Evolutionary conservation across 176 grass and related monocot genomes (phyloP), one percentile per base, ranked within the genome.

Genomic region (Carex cristatella): DNA sequence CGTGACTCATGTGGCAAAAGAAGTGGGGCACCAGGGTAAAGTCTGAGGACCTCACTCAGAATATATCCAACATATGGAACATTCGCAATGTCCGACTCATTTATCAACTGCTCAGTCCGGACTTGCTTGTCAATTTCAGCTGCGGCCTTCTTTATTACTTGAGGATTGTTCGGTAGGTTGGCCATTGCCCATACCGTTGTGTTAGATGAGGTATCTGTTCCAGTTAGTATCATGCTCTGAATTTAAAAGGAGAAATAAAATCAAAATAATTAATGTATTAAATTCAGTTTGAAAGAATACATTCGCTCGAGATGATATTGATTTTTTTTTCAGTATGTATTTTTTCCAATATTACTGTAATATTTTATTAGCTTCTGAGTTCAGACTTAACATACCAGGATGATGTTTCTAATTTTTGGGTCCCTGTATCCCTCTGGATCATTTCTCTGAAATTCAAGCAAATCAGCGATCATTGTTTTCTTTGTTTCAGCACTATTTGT

Each of bases 181-280:
- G 16, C 5, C 79, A 87, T 83, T 23, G 80, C 40, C 86, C 86
- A 87, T 65, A 83, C 86, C 0, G 76, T 35, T 33, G 86, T 87
- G 32, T 82, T 61, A 1, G 86, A 31, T 4, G 86, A 65, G 2
- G 86, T 87, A 16, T 87, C 86, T 11, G 86, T 87, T 74, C 86
- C 86, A 4, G 86, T 80, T 33, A 30, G 3, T 57, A 87, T 23
- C 0, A 51, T 51, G 9, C 48, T 51, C 48, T 51, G 48, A 51
- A 51, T 11, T 51, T 51, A 10, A 51, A 51, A 2, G 10, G 0
- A 10, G 9, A 11, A 51, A 51, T 51, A 51, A 11, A 10, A 51
- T 51, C 5, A 40, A 40, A 40, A 5, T 4, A 40, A 40, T 40
- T 4, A 40, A 40, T 40, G 38, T 40, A 4, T 40, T 5, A 40